Conservation (phyloP, 257 asterid species). For the Solanum bulbocastanum region DNA sequence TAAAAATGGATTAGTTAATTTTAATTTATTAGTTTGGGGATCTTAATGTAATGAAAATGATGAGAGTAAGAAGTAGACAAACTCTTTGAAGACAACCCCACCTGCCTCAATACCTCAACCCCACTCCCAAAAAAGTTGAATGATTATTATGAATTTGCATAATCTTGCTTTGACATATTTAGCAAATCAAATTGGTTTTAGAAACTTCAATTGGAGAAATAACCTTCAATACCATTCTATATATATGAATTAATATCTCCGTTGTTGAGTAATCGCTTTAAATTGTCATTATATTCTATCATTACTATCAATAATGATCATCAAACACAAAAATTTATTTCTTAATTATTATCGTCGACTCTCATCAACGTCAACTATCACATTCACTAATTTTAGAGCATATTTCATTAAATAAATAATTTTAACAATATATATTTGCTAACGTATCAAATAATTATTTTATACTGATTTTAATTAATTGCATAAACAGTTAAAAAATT, state of each 20-base stretch:
- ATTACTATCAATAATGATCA: no score
- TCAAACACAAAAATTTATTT: no score
- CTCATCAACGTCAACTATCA: background rate
- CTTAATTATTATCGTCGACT: background rate
- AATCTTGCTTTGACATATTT: background rate
- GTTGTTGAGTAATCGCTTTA: background rate
- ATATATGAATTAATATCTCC: accelerated
- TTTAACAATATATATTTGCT: no score
- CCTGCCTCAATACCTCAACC: background rate
- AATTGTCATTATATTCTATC: background rate
- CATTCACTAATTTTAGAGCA: no score
- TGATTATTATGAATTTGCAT: background rate
- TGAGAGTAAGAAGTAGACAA: background rate
- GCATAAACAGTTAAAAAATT: no score
- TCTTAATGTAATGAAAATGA: background rate
- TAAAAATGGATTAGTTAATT: background rate
- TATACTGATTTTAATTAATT: no score
- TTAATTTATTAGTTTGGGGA: background rate
- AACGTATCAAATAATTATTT: no score
- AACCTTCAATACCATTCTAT: background rate
- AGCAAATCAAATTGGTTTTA: background rate
- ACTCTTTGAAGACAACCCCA: background rate
- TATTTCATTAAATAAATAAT: no score
- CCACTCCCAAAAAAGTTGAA: background rate
- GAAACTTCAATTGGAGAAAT: background rate